Conservation (phyloP, 2,329 filamentous ascomycete genomes). For the Fonsecaea monophora region DNA sequence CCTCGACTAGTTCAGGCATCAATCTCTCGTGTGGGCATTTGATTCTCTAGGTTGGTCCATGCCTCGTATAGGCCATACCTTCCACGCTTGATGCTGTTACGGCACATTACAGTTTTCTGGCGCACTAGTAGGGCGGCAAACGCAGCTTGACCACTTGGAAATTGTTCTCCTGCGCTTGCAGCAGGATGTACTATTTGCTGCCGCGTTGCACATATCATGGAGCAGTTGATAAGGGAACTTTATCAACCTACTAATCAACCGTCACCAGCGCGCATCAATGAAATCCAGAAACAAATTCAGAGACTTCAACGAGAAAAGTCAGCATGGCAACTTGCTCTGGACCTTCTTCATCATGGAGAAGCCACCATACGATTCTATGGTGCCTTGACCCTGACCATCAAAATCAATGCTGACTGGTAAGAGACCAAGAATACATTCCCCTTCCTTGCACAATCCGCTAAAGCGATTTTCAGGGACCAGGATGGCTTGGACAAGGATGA, state of each 20-base stretch:
- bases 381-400: conserved; percentile 89
- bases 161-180: neutral
- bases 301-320: conserved; percentile 77
- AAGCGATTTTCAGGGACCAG: conserved; percentile 28
- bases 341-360: conserved; percentile 71
- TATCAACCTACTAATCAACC: conserved; percentile 37
- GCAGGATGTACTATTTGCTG: conserved; percentile 9
- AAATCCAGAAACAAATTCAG: conserved; percentile 77
- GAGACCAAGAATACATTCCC: conserved; percentile 15
- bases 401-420: conserved; percentile 88
- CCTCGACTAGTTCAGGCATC: neutral
- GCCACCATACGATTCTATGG: conserved; percentile 89
- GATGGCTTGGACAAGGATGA: conserved; percentile 47
- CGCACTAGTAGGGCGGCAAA: neutral
- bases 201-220: conserved; percentile 28
- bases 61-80: too few species aligned
- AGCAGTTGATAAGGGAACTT: conserved; percentile 37
- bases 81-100: neutral
- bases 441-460: conserved; percentile 3
- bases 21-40: neutral
- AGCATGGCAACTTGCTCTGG: conserved; percentile 86
- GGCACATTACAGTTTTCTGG: neutral
- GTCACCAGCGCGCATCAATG: conserved; percentile 34
- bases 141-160: neutral
- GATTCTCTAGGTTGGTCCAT: neutral